phyloP scores from a whole-genome alignment of 495 filamentous ascomycete species.

The Neurospora discreta region DNA sequence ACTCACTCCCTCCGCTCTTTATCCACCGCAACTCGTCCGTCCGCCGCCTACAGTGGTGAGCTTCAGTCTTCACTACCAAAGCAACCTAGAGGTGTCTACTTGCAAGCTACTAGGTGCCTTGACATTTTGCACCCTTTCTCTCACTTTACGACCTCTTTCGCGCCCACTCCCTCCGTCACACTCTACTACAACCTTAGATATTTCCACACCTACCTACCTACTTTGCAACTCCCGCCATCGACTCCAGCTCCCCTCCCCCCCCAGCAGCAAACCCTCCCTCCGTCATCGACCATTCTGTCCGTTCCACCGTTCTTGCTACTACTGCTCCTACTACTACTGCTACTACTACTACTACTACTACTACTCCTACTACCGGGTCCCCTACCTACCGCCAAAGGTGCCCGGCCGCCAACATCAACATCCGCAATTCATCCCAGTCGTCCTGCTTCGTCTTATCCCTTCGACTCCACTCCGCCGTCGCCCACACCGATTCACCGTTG shows the following conservation, averaged over 20 bases:
- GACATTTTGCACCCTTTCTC: not conserved
- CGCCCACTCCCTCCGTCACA: not conserved
- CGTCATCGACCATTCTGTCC: not conserved
- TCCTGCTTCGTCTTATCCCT: slow-evolving; percentile 1
- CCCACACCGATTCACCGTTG: slow-evolving; percentile 16
- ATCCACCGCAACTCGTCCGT: not conserved
- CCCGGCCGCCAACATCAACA: not conserved
- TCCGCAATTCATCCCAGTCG: not conserved
- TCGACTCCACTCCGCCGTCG: slow-evolving; percentile 19
- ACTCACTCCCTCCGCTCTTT: not conserved
- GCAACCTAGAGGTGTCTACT: not conserved
- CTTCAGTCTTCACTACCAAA: not conserved
- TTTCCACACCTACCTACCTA: not conserved
- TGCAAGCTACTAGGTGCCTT: not conserved
- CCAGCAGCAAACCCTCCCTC: not conserved
- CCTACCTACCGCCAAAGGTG: not conserved
- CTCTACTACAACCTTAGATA: not conserved
- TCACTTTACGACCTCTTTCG: not conserved
- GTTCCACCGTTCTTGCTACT: not conserved
- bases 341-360: not conserved
- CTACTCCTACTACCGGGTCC: not conserved
- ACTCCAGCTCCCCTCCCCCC: not conserved
- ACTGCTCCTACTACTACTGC: too few species aligned
- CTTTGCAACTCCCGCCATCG: not conserved
- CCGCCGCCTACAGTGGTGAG: not conserved